Percentiles rank a stretch among this genome's conserved stretches.
These are phyloP conservation scores for Ceriops tagal DNA, from an alignment of 345 rosid genomes.

Conservation along the genomic window DNA sequence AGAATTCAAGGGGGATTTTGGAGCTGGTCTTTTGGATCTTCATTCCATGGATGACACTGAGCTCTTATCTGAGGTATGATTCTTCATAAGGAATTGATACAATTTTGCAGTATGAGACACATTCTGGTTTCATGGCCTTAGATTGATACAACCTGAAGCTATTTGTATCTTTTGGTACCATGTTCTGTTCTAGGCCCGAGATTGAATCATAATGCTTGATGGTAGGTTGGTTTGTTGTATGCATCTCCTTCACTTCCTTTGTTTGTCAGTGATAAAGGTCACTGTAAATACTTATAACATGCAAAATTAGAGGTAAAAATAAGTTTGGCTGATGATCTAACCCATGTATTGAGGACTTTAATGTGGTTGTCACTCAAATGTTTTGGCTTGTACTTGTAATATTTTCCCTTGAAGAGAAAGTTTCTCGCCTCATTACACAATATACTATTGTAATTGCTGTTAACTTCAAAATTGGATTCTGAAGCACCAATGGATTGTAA, in stretches of 20 bases:
- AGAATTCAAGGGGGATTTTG: constrained; percentile 95
- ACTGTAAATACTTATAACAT: too few relatives aligned
- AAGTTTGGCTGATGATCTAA: too few relatives aligned
- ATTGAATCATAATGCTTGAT: not conserved
- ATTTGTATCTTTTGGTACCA: not conserved
- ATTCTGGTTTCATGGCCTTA: too few relatives aligned
- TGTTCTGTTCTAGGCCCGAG: not conserved
- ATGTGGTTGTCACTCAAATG: too few relatives aligned
- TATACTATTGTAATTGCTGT: not conserved
- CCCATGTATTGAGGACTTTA: too few relatives aligned
- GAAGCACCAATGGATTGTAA: not conserved
- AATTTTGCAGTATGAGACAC: too few relatives aligned
- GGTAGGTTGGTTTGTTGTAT: too few relatives aligned
- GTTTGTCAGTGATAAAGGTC: too few relatives aligned
- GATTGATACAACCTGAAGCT: too few relatives aligned
- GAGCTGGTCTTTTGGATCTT: constrained; percentile 96
- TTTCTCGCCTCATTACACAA: not conserved
- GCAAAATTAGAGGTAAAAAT: too few relatives aligned
- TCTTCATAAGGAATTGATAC: not conserved
- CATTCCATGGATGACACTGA: constrained; percentile 98
- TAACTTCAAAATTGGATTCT: too few relatives aligned
- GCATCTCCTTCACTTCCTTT: too few relatives aligned
- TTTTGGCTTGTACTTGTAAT: not conserved
- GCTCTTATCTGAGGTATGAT: constrained; percentile 84
- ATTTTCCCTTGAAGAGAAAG: not conserved